phyloP scores from a whole-genome alignment of 2,329 filamentous ascomycete species.

The Aspergillus piperis region DNA sequence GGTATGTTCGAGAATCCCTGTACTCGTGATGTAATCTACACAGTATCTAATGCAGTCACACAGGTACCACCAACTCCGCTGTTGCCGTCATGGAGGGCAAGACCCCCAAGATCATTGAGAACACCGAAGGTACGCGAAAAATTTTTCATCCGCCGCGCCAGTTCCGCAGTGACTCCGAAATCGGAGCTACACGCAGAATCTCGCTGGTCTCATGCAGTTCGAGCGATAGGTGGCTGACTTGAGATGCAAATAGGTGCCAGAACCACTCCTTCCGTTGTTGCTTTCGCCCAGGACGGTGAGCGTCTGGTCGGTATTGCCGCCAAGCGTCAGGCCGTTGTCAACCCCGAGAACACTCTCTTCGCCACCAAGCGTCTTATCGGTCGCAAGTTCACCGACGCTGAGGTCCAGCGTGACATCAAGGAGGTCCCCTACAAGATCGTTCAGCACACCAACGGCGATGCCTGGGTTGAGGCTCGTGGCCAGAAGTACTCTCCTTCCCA shows the following conservation, averaged over 20 bases:
- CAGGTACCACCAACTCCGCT: slow-evolving; percentile 92
- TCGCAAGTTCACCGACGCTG: slow-evolving; percentile 89
- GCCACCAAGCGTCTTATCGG: slow-evolving; percentile 98
- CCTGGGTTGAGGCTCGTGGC: slow-evolving; percentile 89
- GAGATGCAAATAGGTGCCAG: slow-evolving; percentile 64
- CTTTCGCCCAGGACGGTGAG: slow-evolving; percentile 93
- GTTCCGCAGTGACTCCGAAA: slow-evolving; percentile 7
- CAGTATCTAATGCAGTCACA: slow-evolving; percentile 19
- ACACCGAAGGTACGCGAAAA: slow-evolving; percentile 74
- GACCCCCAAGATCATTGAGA: slow-evolving; percentile 93
- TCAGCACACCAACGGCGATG: slow-evolving; percentile 93
- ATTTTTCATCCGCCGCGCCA: slow-evolving; percentile 12
- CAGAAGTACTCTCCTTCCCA: slow-evolving; percentile 98
- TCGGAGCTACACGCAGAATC: not conserved
- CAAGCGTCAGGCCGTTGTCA: slow-evolving; percentile 97
- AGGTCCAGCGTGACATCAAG: slow-evolving; percentile 96
- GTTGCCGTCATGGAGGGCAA: slow-evolving; percentile 98
- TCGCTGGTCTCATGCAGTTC: not conserved
- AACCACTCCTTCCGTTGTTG: slow-evolving; percentile 92
- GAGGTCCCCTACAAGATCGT: slow-evolving; percentile 99
- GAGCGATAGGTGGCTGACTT: slow-evolving; percentile 19
- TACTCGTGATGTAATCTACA: not conserved
- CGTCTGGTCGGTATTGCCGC: slow-evolving; percentile 94
- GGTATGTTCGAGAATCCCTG: slow-evolving; percentile 58
- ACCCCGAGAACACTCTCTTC: slow-evolving; percentile 97